These are phyloP conservation scores for Candida pseudoviswanathii DNA, from an alignment of 1,139 yeast genomes.

Conservation along the genomic window DNA sequence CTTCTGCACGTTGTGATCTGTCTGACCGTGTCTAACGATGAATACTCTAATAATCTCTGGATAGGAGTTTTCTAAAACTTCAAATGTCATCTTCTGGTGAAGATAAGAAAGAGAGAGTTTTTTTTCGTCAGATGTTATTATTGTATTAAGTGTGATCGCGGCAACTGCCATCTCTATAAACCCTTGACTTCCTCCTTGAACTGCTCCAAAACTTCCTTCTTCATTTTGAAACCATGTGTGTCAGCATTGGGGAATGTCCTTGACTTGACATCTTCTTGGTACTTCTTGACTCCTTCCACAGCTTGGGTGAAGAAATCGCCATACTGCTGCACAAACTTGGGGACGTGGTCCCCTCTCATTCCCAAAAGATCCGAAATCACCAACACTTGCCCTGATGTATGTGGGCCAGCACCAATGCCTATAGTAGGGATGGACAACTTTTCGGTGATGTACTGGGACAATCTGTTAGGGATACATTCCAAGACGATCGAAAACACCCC, in stretches of 20 bases:
- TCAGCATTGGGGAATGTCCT: slow-evolving; percentile 61
- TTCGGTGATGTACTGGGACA: slow-evolving; percentile 68
- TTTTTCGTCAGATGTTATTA: not conserved
- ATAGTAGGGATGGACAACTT: slow-evolving; percentile 74
- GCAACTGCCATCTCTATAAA: slow-evolving; percentile 1
- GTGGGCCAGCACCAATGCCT: slow-evolving; percentile 94
- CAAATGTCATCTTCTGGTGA: slow-evolving; percentile 28
- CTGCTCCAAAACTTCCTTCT: slow-evolving; percentile 61
- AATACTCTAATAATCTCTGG: slow-evolving; percentile 51
- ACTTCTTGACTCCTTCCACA: slow-evolving; percentile 53
- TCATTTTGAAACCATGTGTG: slow-evolving; percentile 71
- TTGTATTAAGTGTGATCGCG: not conserved
- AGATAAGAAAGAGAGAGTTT: slow-evolving; percentile 1
- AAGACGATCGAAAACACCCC: slow-evolving; percentile 79
- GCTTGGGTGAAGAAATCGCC: slow-evolving; percentile 53
- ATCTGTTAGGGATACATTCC: slow-evolving; percentile 81
- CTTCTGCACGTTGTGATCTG: slow-evolving; percentile 65
- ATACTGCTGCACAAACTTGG: slow-evolving; percentile 81
- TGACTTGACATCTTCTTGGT: slow-evolving; percentile 58
- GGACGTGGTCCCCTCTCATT: slow-evolving; percentile 52
- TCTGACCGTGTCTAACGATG: slow-evolving; percentile 79
- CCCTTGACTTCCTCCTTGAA: slow-evolving; percentile 28
- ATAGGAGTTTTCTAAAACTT: slow-evolving; percentile 36
- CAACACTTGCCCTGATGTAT: slow-evolving; percentile 85
- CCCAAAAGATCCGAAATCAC: slow-evolving; percentile 88